Evolutionary conservation across 352 stramenopile genomes (phyloP).

Genomic region (Phytophthora quininea): DNA sequence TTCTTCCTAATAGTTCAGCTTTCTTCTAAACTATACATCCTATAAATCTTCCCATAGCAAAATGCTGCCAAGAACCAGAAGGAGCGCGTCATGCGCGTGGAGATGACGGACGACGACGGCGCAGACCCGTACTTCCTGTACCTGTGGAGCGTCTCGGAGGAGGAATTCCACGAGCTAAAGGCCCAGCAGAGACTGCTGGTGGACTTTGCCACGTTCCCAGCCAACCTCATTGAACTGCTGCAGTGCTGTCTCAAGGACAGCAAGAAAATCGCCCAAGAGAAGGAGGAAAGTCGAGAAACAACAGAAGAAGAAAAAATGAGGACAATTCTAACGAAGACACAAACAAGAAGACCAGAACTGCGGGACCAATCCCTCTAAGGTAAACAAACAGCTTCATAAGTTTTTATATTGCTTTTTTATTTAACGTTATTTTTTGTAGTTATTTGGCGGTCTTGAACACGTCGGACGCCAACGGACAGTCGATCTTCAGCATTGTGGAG

Average conservation of each 20-base stretch:
- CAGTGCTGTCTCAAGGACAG: constrained; percentile 87
- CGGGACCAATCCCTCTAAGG: constrained; percentile 79
- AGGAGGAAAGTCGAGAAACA: constrained; percentile 14
- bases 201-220: constrained; percentile 92
- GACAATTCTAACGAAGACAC: no score
- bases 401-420: neutral
- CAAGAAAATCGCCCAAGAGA: constrained; percentile 37
- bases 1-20: no score
- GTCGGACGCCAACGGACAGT: constrained; percentile 59
- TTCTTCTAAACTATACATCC: no score
- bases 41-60: constrained; percentile 42
- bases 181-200: constrained; percentile 93
- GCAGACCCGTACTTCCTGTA: constrained; percentile 93
- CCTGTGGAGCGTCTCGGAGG: constrained; percentile 92
- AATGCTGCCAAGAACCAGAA: constrained; percentile 81
- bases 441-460: constrained; percentile 88
- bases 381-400: constrained; percentile 6
- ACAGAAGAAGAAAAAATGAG: neutral
- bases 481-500: constrained; percentile 93
- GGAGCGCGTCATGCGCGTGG: constrained; percentile 90
- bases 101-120: constrained; percentile 94
- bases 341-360: constrained; percentile 45
- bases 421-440: constrained; percentile 32
- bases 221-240: constrained; percentile 93
- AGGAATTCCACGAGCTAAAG: constrained; percentile 96